Conservation (phyloP, 2,329 filamentous ascomycete species). For the Hypoxylon sp. region DNA sequence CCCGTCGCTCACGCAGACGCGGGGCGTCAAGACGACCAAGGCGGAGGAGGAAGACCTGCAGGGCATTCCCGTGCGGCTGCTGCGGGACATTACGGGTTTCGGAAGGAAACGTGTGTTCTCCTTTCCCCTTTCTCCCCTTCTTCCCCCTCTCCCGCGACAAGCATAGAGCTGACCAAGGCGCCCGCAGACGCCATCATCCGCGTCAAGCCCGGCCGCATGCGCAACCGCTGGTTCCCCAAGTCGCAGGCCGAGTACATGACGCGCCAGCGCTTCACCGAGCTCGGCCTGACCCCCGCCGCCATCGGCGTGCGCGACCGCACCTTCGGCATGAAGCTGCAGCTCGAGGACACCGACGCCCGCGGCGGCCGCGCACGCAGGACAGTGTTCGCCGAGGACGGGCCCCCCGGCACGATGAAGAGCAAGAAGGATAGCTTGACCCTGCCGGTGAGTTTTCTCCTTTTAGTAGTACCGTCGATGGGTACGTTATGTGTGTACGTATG, state of each 20-base stretch:
- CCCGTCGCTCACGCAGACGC: constrained; percentile 45
- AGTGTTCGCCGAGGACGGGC: constrained; percentile 3
- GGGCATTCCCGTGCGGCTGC: constrained; percentile 55
- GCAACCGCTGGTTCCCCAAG: constrained; percentile 47
- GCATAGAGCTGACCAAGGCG: not conserved
- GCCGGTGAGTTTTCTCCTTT: constrained; percentile 36
- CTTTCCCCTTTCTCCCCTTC: not conserved
- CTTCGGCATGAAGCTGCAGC: constrained; percentile 38
- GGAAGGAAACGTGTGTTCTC: constrained; percentile 48
- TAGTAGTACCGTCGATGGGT: too few species aligned
- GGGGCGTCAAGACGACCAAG: constrained; percentile 48
- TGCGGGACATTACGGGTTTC: constrained; percentile 51
- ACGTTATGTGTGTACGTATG: not conserved
- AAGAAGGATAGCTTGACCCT: constrained; percentile 40
- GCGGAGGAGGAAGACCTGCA: constrained; percentile 48
- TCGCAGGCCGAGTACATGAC: constrained; percentile 48
- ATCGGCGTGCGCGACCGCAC: constrained; percentile 47
- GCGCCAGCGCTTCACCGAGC: constrained; percentile 42
- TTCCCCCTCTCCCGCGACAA: not conserved
- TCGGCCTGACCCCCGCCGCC: constrained; percentile 44
- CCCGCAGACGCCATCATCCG: constrained; percentile 47
- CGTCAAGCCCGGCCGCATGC: constrained; percentile 47
- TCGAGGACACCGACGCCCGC: constrained; percentile 29
- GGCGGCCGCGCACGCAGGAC: constrained; percentile 15
- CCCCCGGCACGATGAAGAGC: constrained; percentile 23